Conservation (phyloP, 495 filamentous ascomycete genomes). For the Lindgomyces ingoldianus region DNA sequence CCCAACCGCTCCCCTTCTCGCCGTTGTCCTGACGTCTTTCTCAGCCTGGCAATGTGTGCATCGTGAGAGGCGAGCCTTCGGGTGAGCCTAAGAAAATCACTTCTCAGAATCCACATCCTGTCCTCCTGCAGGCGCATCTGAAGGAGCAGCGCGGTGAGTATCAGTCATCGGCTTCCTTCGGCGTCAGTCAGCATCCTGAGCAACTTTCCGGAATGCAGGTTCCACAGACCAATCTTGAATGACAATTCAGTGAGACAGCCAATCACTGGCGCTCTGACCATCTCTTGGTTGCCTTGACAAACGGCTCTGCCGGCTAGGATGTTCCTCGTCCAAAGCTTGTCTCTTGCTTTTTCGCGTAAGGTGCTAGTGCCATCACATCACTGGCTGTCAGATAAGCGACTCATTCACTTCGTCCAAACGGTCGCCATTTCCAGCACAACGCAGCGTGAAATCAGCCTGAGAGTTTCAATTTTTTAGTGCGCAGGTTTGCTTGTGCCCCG, state of each 20-base stretch:
- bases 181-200: neutral
- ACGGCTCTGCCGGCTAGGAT: conserved; percentile 11
- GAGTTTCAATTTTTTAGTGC: conserved; percentile 1
- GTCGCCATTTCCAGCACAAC: neutral
- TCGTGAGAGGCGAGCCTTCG: neutral
- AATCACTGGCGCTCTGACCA: conserved; percentile 1
- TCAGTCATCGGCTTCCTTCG: conserved; percentile 3
- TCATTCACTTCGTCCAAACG: conserved; percentile 17
- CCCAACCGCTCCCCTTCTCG: neutral
- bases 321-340: conserved; percentile 11
- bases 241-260: neutral
- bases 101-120: neutral
- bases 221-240: neutral
- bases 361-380: conserved; percentile 4
- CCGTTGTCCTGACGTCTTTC: neutral
- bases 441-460: neutral
- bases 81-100: neutral
- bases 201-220: conserved; percentile 1
- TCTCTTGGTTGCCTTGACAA: neutral
- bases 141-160: neutral
- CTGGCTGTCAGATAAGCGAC: conserved; percentile 32
- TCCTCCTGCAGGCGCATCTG: neutral
- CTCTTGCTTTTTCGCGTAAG: conserved; percentile 24
- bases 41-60: neutral
- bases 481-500: neutral